Evolutionary conservation across 1,139 yeast genomes (phyloP), one percentile per base, ranked within the genome.

Genomic region (Debaryomyces psychrophilus): DNA sequence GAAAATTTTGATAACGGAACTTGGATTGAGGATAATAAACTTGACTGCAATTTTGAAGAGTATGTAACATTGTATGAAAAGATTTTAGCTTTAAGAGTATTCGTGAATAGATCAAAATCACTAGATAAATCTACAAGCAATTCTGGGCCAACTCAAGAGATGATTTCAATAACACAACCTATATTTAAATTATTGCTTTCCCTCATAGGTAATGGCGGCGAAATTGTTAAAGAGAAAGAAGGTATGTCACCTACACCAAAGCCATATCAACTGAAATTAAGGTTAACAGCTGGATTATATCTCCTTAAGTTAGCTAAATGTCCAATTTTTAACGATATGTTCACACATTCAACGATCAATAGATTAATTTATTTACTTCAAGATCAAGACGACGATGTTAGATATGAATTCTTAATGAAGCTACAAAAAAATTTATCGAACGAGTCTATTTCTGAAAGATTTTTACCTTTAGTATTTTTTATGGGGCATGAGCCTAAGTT

Each of bases 141-240:
- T 12, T 18, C 15, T 28, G 34, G 17, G 4, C 15, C 22, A 28
- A 37, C 28, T 1, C 23, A 28, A 50, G 68, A 54, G 51, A 62
- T 71, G 67, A 50, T 54, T 4, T 55, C 58, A 17, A 62, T 61
- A 31, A 82, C 87, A 0, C 80, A 75, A 45, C 90, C 92, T 7
- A 82, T 87, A 0, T 65, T 89, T 50, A 87, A 86, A 54, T 67
- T 89, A 34, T 71, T 90, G 37, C 71, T 80, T 35, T 81, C 92
- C 1, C 69, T 87, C 28, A 80, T 90, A 41, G 81, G 84, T 2
- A 86, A 86, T 60, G 87, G 87, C 41, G 97, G 97, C n/a, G 97
- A 90, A 58, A 77, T 90, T 23, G 80, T 85, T 2, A 72, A 78
- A 23, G 73, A 74, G 22, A 71, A 71, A 38, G 57, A 74, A 3